Evolutionary conservation across 2,329 filamentous ascomycete genomes (phyloP).

Genomic region (Aspergillus pseudoviridinutans): DNA sequence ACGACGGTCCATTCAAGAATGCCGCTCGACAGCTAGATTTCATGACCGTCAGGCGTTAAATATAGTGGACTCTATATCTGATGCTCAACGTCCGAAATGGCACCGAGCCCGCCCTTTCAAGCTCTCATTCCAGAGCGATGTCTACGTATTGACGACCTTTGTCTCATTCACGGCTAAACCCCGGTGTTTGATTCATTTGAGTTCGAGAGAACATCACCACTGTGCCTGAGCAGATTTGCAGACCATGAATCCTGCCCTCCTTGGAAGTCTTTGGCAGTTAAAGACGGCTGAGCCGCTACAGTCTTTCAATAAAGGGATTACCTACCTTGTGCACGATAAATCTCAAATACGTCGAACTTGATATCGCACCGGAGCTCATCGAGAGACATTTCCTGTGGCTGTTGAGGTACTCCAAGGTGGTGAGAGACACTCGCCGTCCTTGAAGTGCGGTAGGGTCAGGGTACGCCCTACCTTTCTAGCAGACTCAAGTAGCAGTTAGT

Average conservation of each 20-base stretch:
- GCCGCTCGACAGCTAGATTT: conserved; percentile 83
- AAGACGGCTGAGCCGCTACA: neutral
- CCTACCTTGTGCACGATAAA: neutral
- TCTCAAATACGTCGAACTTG: neutral
- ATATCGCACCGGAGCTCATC: neutral
- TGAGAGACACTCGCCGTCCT: neutral
- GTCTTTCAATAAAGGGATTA: neutral
- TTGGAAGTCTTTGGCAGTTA: neutral
- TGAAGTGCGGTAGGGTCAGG: neutral
- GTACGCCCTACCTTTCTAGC: neutral
- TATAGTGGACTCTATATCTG: neutral
- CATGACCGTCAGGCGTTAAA: conserved; percentile 41
- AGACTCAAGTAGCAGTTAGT: neutral
- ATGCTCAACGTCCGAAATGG: neutral
- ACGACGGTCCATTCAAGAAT: conserved; percentile 62
- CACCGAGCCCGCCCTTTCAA: neutral
- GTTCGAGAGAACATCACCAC: neutral
- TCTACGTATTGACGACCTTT: neutral
- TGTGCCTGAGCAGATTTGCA: neutral
- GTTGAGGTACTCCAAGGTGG: neutral
- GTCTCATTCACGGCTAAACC: neutral
- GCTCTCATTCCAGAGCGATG: neutral
- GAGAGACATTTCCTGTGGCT: neutral
- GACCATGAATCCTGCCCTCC: neutral
- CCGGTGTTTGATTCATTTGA: neutral